These are phyloP conservation scores for Hypomyces perniciosus DNA, from an alignment of 2,329 filamentous ascomycete genomes.

Conservation along the genomic window DNA sequence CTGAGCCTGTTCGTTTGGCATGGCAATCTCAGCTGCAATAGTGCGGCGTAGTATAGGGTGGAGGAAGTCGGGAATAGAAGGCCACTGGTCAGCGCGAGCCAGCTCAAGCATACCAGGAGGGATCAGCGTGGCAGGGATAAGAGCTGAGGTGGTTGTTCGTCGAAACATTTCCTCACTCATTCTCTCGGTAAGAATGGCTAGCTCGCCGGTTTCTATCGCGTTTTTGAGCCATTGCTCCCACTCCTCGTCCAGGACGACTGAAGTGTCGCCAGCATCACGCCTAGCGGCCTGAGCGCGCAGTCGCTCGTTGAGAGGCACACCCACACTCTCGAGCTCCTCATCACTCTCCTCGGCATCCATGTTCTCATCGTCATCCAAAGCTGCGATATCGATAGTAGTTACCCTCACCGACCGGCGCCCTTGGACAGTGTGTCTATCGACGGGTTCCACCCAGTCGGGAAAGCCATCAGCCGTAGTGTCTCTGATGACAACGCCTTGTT, in stretches of 20 bases:
- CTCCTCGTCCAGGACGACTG: constrained; percentile 59
- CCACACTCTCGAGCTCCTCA: constrained; percentile 48
- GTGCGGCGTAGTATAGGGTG: constrained; percentile 46
- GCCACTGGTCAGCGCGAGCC: constrained; percentile 52
- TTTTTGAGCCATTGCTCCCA: constrained; percentile 73
- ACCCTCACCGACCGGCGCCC: constrained; percentile 7
- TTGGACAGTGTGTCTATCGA: constrained; percentile 14
- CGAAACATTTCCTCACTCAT: constrained; percentile 32
- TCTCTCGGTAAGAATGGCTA: constrained; percentile 42
- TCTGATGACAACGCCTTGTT: constrained; percentile 62
- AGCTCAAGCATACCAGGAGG: constrained; percentile 48
- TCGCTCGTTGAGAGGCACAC: constrained; percentile 57
- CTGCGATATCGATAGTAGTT: constrained; percentile 5
- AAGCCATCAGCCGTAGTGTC: constrained; percentile 70
- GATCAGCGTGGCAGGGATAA: constrained; percentile 34
- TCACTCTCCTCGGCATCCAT: constrained; percentile 48
- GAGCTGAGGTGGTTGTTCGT: constrained; percentile 19
- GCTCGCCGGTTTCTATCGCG: constrained; percentile 56
- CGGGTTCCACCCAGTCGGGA: constrained; percentile 44
- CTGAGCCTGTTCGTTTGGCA: constrained; percentile 5
- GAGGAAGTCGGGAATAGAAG: constrained; percentile 51
- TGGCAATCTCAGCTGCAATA: constrained; percentile 33
- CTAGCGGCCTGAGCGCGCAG: constrained; percentile 58
- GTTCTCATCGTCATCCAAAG: constrained; percentile 24
- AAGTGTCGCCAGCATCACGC: constrained; percentile 53